These are phyloP conservation scores for Hymenotorrendiella dingleyae DNA, from an alignment of 2,329 filamentous ascomycete genomes.

Conservation along the genomic window DNA sequence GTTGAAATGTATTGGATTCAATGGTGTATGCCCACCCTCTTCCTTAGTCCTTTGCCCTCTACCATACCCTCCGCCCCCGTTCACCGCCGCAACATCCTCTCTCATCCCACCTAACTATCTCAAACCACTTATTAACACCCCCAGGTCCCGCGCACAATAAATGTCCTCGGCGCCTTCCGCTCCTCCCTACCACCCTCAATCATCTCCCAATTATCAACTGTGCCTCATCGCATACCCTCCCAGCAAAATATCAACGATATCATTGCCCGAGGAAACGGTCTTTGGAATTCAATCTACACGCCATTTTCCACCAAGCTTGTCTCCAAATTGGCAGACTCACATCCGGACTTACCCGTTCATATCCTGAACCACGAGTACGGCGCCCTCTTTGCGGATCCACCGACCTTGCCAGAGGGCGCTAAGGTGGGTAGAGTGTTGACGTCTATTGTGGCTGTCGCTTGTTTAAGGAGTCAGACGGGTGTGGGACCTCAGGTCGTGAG, in stretches of 20 bases:
- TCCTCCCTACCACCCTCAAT: conserved; percentile 54
- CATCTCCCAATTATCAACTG: conserved; percentile 45
- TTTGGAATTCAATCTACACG: conserved; percentile 74
- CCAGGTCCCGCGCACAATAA: conserved; percentile 72
- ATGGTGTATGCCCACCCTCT: conserved; percentile 51
- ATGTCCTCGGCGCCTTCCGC: conserved; percentile 69
- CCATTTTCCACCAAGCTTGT: conserved; percentile 69
- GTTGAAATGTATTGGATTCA: conserved; percentile 73
- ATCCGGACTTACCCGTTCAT: conserved; percentile 76
- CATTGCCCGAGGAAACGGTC: conserved; percentile 50
- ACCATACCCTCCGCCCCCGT: too few relatives aligned
- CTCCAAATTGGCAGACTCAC: conserved; percentile 63
- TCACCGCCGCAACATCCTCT: too few relatives aligned
- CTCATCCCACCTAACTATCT: conserved; percentile 55
- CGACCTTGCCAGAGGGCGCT: conserved; percentile 36
- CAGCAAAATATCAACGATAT: conserved; percentile 47
- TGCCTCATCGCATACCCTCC: conserved; percentile 41
- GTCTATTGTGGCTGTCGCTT: conserved; percentile 66
- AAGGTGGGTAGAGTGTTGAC: conserved; percentile 66
- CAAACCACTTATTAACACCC: conserved; percentile 37
- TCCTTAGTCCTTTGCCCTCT: too few relatives aligned
- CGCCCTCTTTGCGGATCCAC: conserved; percentile 65
- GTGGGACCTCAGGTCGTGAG: conserved; percentile 77
- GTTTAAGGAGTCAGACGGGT: conserved; percentile 71
- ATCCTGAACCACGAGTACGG: conserved; percentile 73